These are phyloP conservation scores for Tolypocladium endophyticum DNA, from an alignment of 2,329 filamentous ascomycete genomes.

Conservation along the genomic window DNA sequence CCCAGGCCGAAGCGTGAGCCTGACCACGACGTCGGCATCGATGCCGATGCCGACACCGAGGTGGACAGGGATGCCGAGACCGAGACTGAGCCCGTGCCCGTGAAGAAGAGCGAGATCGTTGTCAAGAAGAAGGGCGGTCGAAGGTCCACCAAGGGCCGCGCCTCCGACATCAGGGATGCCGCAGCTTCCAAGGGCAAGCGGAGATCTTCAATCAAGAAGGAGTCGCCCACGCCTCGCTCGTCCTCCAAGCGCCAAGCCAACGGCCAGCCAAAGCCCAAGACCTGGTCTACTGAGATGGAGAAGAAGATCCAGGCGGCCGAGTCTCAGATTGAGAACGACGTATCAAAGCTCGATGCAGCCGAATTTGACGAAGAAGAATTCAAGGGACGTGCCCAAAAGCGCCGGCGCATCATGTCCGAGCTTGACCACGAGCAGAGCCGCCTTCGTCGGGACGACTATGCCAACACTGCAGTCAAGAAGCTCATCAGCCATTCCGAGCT, in stretches of 20 bases:
- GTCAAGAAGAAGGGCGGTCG: constrained; percentile 20
- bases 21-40: constrained; percentile 7
- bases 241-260: constrained; percentile 51
- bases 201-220: constrained; percentile 39
- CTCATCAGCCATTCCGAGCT: constrained; percentile 58
- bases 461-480: constrained; percentile 44
- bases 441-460: constrained; percentile 50
- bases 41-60: constrained; percentile 19
- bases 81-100: constrained; percentile 17
- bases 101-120: constrained; percentile 14
- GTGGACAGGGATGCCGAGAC: constrained; percentile 24
- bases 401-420: constrained; percentile 54
- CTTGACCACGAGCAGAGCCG: constrained; percentile 55
- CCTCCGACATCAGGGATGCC: constrained; percentile 39
- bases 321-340: constrained; percentile 36
- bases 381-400: constrained; percentile 52
- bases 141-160: constrained; percentile 36
- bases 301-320: constrained; percentile 27
- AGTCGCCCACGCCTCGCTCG: constrained; percentile 35
- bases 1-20: constrained; percentile 9
- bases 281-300: constrained; percentile 42
- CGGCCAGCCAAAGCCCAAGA: constrained; percentile 54
- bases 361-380: constrained; percentile 36
- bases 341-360: constrained; percentile 27
- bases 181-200: constrained; percentile 38